phyloP scores from a whole-genome alignment of 305 asterid genomes.

The Fraxinus floribunda region DNA sequence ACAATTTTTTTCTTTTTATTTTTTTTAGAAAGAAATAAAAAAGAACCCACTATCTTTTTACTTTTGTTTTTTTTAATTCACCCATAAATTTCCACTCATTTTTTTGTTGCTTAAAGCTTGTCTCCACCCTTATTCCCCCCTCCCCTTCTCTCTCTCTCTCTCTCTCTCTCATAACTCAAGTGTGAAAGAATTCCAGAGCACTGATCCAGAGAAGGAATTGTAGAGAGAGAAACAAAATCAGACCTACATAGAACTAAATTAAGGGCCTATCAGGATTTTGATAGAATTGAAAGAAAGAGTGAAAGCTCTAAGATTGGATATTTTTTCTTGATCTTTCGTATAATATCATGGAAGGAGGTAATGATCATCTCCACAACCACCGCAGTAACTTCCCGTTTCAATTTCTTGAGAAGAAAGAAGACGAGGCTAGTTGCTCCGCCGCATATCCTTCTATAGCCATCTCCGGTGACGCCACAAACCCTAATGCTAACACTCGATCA shows the following conservation, averaged over 20 bases:
- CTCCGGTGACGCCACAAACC: slow-evolving; percentile 37
- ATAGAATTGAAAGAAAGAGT: slow-evolving; percentile 10
- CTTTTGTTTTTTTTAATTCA: slow-evolving; percentile 49
- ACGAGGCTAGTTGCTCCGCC: slow-evolving; percentile 33
- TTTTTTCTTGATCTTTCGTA: slow-evolving; percentile 8
- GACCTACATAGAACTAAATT: slow-evolving; percentile 25
- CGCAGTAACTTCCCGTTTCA: slow-evolving; percentile 48
- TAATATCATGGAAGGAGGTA: slow-evolving; percentile 56
- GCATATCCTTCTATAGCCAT: slow-evolving; percentile 52
- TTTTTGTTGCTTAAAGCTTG: slow-evolving; percentile 89
- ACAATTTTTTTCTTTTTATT: slow-evolving; percentile 25
- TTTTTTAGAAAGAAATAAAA: slow-evolving; percentile 37
- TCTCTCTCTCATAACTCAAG: slow-evolving; percentile 38
- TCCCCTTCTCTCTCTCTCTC: slow-evolving; percentile 33
- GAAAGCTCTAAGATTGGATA: slow-evolving; percentile 15
- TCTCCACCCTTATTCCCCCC: slow-evolving; percentile 30
- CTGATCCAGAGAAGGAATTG: slow-evolving; percentile 21
- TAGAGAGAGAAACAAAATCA: background rate
- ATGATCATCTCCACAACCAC: slow-evolving; percentile 31
- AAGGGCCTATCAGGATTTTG: slow-evolving; percentile 2
- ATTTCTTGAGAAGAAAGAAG: slow-evolving; percentile 51
- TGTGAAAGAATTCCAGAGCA: slow-evolving; percentile 34
- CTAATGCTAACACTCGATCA: slow-evolving; percentile 31
- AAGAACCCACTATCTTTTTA: slow-evolving; percentile 42
- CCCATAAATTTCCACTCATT: slow-evolving; percentile 87